These are phyloP conservation scores for Trametes meyenii DNA, from an alignment of 768 basidiomycete genomes.

Conservation along the genomic window DNA sequence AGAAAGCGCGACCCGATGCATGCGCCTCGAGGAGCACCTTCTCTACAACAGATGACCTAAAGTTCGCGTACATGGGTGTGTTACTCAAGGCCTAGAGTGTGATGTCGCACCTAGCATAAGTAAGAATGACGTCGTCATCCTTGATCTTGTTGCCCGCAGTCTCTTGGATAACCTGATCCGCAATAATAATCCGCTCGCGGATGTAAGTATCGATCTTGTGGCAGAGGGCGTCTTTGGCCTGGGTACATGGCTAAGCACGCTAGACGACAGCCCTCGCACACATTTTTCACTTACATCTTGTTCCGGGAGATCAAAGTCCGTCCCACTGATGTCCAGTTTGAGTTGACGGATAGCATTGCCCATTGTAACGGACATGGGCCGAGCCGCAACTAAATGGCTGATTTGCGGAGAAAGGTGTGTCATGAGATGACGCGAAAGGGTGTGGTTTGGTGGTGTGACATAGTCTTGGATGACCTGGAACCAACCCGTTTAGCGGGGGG, in stretches of 20 bases:
- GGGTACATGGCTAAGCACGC: background rate
- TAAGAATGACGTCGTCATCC: constrained; percentile 89
- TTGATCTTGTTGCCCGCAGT: constrained; percentile 92
- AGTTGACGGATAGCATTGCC: constrained; percentile 93
- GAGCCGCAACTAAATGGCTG: constrained; percentile 81
- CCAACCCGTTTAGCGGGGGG: constrained; percentile 13
- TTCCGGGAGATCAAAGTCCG: constrained; percentile 92
- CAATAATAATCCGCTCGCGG: constrained; percentile 89
- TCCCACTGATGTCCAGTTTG: constrained; percentile 91
- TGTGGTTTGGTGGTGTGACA: constrained; percentile 81
- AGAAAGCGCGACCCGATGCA: constrained; percentile 74
- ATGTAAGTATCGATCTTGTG: constrained; percentile 91
- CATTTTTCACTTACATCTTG: constrained; percentile 71
- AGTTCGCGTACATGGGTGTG: constrained; percentile 4
- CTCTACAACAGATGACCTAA: constrained; percentile 92
- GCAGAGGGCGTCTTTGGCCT: constrained; percentile 89
- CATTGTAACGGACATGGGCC: constrained; percentile 93
- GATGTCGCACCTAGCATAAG: constrained; percentile 78
- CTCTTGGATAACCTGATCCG: constrained; percentile 91
- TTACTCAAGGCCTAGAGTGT: background rate
- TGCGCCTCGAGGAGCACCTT: constrained; percentile 82
- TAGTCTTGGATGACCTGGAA: constrained; percentile 88
- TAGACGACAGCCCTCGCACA: background rate
- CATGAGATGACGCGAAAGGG: constrained; percentile 89
- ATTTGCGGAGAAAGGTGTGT: constrained; percentile 93